Evolutionary conservation across 805 yeast genomes (phyloP).

Genomic region (Yarrowia yakushimensis): DNA sequence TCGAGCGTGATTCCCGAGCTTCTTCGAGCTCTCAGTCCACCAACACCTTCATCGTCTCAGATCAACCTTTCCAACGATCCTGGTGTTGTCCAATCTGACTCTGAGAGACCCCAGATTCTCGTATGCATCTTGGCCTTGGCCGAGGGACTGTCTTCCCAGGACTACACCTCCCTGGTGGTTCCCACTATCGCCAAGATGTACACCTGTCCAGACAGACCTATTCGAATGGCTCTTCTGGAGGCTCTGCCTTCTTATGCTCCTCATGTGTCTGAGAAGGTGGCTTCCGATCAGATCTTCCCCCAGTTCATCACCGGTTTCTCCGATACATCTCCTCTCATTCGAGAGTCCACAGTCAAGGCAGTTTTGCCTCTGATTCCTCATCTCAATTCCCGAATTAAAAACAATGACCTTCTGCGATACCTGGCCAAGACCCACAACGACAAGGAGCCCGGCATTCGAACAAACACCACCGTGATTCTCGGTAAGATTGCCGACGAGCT

Average conservation of each 20-base stretch:
- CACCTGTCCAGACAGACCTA: slow-evolving; percentile 66
- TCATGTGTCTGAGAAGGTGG: slow-evolving; percentile 53
- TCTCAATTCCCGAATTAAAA: slow-evolving; percentile 73
- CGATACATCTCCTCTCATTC: slow-evolving; percentile 75
- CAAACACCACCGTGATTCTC: slow-evolving; percentile 68
- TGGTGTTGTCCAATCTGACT: slow-evolving; percentile 23
- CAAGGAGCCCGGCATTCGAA: slow-evolving; percentile 68
- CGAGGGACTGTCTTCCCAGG: slow-evolving; percentile 35
- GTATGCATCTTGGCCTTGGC: slow-evolving; percentile 15
- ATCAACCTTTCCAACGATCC: slow-evolving; percentile 15
- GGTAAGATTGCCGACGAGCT: slow-evolving; percentile 61
- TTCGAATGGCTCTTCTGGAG: slow-evolving; percentile 67
- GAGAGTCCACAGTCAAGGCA: slow-evolving; percentile 75
- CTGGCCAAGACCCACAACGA: slow-evolving; percentile 82
- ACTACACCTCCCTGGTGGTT: slow-evolving; percentile 46
- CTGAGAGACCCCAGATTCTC: slow-evolving; percentile 32
- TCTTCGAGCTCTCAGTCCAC: slow-evolving; percentile 38
- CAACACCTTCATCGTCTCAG: slow-evolving; percentile 14
- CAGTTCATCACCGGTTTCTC: slow-evolving; percentile 74
- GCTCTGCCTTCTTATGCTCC: slow-evolving; percentile 55
- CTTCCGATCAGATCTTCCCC: slow-evolving; percentile 66
- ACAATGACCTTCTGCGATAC: slow-evolving; percentile 75
- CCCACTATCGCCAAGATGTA: slow-evolving; percentile 66
- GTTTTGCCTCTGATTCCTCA: slow-evolving; percentile 56
- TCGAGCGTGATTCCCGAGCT: slow-evolving; percentile 70